These are phyloP conservation scores for Clonostachys sp. DNA, from an alignment of 2,329 filamentous ascomycete genomes.

Conservation along the genomic window DNA sequence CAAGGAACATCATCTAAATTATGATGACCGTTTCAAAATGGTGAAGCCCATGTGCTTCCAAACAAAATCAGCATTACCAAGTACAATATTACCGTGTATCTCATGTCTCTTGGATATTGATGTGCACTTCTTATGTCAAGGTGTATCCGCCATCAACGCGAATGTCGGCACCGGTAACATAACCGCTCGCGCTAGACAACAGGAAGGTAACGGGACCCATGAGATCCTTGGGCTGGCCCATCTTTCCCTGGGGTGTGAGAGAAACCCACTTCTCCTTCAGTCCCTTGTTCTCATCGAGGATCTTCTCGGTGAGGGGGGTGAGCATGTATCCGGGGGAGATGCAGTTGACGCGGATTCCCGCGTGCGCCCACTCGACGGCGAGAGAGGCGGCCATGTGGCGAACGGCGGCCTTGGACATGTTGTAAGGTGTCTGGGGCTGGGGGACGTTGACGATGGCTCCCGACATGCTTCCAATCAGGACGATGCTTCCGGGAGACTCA, in stretches of 20 bases:
- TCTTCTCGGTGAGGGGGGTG: conserved; percentile 88
- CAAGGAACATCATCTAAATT: no score
- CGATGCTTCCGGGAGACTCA: conserved; percentile 75
- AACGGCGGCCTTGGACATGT: conserved; percentile 88
- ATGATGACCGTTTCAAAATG: no score
- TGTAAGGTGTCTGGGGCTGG: conserved; percentile 91
- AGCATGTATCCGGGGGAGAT: conserved; percentile 97
- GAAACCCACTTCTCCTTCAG: conserved; percentile 88
- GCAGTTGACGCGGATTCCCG: conserved; percentile 88
- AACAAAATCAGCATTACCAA: no score
- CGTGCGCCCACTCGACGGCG: conserved; percentile 89
- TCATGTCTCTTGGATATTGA: background rate
- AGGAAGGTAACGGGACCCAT: conserved; percentile 91
- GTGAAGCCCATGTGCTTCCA: no score
- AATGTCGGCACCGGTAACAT: conserved; percentile 70
- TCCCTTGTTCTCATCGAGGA: conserved; percentile 88
- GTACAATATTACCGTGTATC: no score
- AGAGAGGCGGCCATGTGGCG: conserved; percentile 82
- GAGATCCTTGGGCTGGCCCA: conserved; percentile 86
- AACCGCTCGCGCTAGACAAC: conserved; percentile 71
- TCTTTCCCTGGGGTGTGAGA: conserved; percentile 87
- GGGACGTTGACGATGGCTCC: conserved; percentile 92
- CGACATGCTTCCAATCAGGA: conserved; percentile 95
- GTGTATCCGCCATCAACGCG: conserved; percentile 88
- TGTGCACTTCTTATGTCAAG: conserved; percentile 49